phyloP scores from a whole-genome alignment of 2,329 filamentous ascomycete genomes.

The Colletotrichum lindemuthianum region DNA sequence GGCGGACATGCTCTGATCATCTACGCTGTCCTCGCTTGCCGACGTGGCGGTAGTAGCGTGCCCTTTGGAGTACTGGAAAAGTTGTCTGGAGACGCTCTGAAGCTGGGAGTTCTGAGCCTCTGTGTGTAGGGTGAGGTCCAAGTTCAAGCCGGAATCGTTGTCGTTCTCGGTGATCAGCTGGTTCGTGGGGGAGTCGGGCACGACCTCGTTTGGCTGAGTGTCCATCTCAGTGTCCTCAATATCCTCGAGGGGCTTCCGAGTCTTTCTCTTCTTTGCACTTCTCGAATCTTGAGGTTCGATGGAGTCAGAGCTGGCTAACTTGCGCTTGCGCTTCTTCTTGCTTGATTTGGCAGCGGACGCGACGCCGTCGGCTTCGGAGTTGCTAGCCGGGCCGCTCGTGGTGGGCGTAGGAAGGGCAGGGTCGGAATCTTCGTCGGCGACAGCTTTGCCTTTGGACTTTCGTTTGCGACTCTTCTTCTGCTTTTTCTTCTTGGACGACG shows the following conservation, averaged over 20 bases:
- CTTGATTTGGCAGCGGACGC: neutral
- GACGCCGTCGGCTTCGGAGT: neutral
- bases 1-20: neutral
- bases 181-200: slow-evolving; percentile 13
- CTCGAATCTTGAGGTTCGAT: neutral
- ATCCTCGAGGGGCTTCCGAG: slow-evolving; percentile 11
- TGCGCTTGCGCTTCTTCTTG: slow-evolving; percentile 24
- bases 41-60: neutral
- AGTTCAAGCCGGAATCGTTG: slow-evolving; percentile 4
- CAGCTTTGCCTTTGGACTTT: slow-evolving; percentile 7
- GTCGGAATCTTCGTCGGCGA: slow-evolving; percentile 4
- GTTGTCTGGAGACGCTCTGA: slow-evolving; percentile 14
- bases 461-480: slow-evolving; percentile 17
- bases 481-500: slow-evolving; percentile 13
- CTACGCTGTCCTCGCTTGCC: neutral
- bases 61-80: slow-evolving; percentile 17
- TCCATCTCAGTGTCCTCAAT: slow-evolving; percentile 23
- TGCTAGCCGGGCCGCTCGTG: slow-evolving; percentile 5
- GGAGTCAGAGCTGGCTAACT: neutral
- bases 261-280: slow-evolving; percentile 27
- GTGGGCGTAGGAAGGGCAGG: slow-evolving; percentile 4
- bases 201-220: neutral
- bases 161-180: neutral
- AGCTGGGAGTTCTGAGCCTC: slow-evolving; percentile 24
- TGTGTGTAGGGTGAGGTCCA: slow-evolving; percentile 4